Conservation (phyloP, 495 filamentous ascomycete genomes). For the Trichocladium uniseriatum region DNA sequence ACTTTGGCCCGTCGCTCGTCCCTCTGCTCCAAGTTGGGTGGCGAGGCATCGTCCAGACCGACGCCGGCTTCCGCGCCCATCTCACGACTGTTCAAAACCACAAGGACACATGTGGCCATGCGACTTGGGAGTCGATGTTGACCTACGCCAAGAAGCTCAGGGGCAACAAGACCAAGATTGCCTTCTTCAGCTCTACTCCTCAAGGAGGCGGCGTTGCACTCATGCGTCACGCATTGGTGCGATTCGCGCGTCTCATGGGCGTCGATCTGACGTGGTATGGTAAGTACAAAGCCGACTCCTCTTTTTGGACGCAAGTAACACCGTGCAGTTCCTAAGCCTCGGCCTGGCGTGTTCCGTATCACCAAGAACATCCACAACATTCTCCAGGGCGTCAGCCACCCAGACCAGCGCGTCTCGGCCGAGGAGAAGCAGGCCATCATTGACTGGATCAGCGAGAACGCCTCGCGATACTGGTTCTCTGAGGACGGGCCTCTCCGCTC, state of each 20-base stretch:
- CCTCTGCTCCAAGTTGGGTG: slow-evolving; percentile 69
- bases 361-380: slow-evolving; percentile 93
- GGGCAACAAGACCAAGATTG: slow-evolving; percentile 56
- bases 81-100: slow-evolving; percentile 57
- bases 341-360: slow-evolving; percentile 73
- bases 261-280: slow-evolving; percentile 70
- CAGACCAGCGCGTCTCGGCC: slow-evolving; percentile 49
- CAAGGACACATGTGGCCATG: slow-evolving; percentile 46
- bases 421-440: slow-evolving; percentile 52
- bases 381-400: slow-evolving; percentile 68
- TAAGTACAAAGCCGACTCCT: slow-evolving; percentile 16
- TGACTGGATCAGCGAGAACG: slow-evolving; percentile 73
- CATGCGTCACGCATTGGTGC: slow-evolving; percentile 77
- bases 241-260: slow-evolving; percentile 59
- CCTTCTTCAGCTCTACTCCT: slow-evolving; percentile 79
- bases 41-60: slow-evolving; percentile 66
- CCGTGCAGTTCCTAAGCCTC: slow-evolving; percentile 65
- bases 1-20: slow-evolving; percentile 66
- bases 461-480: slow-evolving; percentile 65
- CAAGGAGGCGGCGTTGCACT: slow-evolving; percentile 83
- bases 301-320: not conserved
- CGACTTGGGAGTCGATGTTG: slow-evolving; percentile 62
- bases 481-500: slow-evolving; percentile 58
- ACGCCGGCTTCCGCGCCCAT: slow-evolving; percentile 53
- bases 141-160: slow-evolving; percentile 61